Percentiles rank a stretch among this genome's conserved stretches.
phyloP scores from a whole-genome alignment of 345 rosid species.

The Eutrema japonicum region DNA sequence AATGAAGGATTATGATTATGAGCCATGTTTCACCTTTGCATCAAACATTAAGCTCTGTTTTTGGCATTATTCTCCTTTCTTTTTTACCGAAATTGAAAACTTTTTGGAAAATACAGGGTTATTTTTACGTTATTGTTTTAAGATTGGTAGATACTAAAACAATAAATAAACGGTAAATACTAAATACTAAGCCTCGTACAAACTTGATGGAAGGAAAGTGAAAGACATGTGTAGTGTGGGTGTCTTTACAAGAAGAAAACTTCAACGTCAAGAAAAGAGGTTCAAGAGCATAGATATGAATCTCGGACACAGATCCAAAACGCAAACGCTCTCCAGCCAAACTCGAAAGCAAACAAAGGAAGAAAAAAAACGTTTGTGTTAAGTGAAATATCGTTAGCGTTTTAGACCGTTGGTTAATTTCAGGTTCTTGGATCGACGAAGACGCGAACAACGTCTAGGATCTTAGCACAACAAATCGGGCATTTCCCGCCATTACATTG shows the following conservation, averaged over 20 bases:
- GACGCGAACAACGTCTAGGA: constrained; percentile 76
- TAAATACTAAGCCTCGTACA: constrained; percentile 32
- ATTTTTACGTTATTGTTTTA: neutral
- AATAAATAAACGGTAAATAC: constrained; percentile 7
- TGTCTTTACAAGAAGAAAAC: constrained; percentile 28
- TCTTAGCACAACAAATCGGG: constrained; percentile 76
- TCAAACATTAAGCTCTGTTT: constrained; percentile 6
- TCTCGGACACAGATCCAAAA: constrained; percentile 26
- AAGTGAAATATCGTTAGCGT: constrained; percentile 23
- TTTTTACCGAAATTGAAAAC: neutral
- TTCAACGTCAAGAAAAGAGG: constrained; percentile 24
- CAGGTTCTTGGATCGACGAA: constrained; percentile 49
- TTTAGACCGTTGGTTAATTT: neutral
- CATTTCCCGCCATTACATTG: constrained; percentile 69
- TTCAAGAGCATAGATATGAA: constrained; percentile 11
- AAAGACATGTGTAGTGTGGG: constrained; percentile 18
- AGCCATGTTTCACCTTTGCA: neutral
- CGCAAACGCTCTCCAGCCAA: constrained; percentile 27
- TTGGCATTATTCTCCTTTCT: neutral
- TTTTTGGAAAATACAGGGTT: neutral
- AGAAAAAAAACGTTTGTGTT: neutral
- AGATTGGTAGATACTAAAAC: neutral
- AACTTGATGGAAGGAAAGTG: constrained; percentile 21
- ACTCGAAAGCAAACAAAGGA: constrained; percentile 21
- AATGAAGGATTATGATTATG: neutral